Base-by-base conservation (phyloP, 1,284 basidiomycete species). In the Stygiomarasmius scandens region DNA sequence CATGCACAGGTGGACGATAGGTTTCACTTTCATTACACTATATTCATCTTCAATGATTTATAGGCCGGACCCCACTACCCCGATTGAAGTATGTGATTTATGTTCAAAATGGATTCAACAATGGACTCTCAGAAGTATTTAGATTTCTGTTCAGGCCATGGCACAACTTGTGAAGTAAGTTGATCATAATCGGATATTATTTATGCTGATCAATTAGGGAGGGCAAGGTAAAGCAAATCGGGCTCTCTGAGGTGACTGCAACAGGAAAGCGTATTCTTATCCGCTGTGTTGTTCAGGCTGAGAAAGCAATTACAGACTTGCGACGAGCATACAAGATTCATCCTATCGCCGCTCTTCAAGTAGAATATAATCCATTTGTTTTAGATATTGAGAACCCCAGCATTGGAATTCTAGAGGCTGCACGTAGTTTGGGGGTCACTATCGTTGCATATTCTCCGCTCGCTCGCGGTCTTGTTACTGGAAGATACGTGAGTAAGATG, bases 291-390 rank as follows among this genome's bases (percentile, higher is more conserved):
- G n/a, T n/a, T n/a, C n/a, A n/a, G n/a, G n/a, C n/a, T n/a, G n/a
- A n/a, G n/a, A n/a, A n/a, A n/a, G n/a, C n/a, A n/a, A n/a, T n/a
- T n/a, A n/a, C n/a, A n/a, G n/a, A n/a, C 0, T 77, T 91, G 12
- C 79, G 86, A 4, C 82, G 86, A 45, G 89, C 89, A 3, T 78
- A 84, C 60, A 79, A 80, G 16, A 76, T 86, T 4, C 81, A 84
- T 61, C 83, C 83, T 0, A 83, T 90, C 60, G 69, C 83, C 1
- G 85, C 83, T 3, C 71, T 89, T 23, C 85, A 90, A 69, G 72
- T 87, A 29, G 87, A 89, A 67, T 84, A 82, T 62, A 85, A 82
- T 2, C 84, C 87, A 0, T 88, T 86, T 72, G 77, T 77, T 16
- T 73, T 79, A 27, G 76, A 83, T 58, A 81, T 84, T 60, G 81